Percentiles rank a stretch among this genome's conserved stretches.
Evolutionary conservation across 202 grass and related monocot species (phyloP).

Genomic region (Brachypodium distachyon): DNA sequence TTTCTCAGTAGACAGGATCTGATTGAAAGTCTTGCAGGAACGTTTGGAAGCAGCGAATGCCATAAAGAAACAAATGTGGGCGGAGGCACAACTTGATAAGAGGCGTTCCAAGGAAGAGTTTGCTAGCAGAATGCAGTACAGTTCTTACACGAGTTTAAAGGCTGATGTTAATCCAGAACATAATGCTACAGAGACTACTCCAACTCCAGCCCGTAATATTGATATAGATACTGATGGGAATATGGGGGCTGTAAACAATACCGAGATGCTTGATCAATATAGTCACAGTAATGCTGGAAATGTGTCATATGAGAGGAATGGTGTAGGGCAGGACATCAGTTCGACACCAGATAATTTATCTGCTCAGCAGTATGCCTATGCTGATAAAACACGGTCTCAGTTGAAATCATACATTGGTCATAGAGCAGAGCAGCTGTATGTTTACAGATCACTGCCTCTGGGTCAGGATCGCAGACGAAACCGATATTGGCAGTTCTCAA

Average conservation of each 20-base stretch:
- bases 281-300: conserved; percentile 31
- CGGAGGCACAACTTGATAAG: conserved; percentile 87
- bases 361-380: conserved; percentile 71
- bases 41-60: conserved; percentile 91
- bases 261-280: conserved; percentile 33
- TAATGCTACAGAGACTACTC: conserved; percentile 35
- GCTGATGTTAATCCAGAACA: conserved; percentile 49
- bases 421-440: conserved; percentile 80
- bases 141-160: conserved; percentile 50
- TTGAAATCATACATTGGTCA: conserved; percentile 84
- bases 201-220: conserved; percentile 25
- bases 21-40: conserved; percentile 54
- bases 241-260: conserved; percentile 30
- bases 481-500: conserved; percentile 89
- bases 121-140: conserved; percentile 55
- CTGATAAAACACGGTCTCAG: conserved; percentile 86
- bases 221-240: conserved; percentile 44
- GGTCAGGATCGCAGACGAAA: conserved; percentile 92
- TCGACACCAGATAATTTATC: conserved; percentile 41
- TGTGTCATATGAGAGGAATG: conserved; percentile 52
- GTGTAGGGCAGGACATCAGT: conserved; percentile 42
- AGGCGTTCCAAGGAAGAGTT: conserved; percentile 83
- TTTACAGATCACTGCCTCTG: conserved; percentile 79
- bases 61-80: conserved; percentile 98
- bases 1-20: conserved; percentile 14